phyloP scores from a whole-genome alignment of 768 basidiomycete species.

The Trametes sanguinea region DNA sequence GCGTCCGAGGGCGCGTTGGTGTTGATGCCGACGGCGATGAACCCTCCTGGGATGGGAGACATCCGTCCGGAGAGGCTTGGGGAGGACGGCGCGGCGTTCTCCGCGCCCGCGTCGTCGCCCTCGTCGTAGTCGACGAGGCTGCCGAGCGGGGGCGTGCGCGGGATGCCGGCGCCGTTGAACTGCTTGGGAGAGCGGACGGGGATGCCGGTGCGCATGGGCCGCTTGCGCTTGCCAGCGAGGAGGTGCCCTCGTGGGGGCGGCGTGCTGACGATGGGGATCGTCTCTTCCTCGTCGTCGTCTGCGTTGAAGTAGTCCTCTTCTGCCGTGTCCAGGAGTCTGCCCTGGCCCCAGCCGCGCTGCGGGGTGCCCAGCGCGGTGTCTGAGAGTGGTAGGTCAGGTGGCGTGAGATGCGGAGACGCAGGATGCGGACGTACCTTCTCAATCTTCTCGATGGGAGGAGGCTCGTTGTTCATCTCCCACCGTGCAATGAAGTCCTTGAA shows the following conservation, averaged over 20 bases:
- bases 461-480: conserved; percentile 93
- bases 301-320: conserved; percentile 95
- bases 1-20: conserved; percentile 6
- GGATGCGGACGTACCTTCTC: conserved; percentile 50
- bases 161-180: conserved; percentile 28
- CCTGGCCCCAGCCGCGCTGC: conserved; percentile 36
- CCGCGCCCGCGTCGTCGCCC: conserved; percentile 46
- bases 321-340: conserved; percentile 62
- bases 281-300: conserved; percentile 72
- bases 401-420: background rate
- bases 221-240: conserved; percentile 56
- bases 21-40: conserved; percentile 7
- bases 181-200: conserved; percentile 24
- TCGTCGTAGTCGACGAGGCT: conserved; percentile 83
- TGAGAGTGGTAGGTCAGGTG: background rate
- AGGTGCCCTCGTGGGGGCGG: conserved; percentile 36
- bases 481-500: conserved; percentile 74
- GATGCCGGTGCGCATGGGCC: conserved; percentile 30
- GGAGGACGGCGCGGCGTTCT: conserved; percentile 13
- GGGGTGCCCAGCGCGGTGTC: conserved; percentile 21
- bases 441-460: conserved; percentile 53
- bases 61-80: conserved; percentile 7
- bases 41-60: conserved; percentile 16
- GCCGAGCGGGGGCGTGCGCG: conserved; percentile 55
- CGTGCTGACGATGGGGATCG: conserved; percentile 35